Base-by-base conservation (phyloP, 2,329 filamentous ascomycete species). In the Penicillium sp. region DNA sequence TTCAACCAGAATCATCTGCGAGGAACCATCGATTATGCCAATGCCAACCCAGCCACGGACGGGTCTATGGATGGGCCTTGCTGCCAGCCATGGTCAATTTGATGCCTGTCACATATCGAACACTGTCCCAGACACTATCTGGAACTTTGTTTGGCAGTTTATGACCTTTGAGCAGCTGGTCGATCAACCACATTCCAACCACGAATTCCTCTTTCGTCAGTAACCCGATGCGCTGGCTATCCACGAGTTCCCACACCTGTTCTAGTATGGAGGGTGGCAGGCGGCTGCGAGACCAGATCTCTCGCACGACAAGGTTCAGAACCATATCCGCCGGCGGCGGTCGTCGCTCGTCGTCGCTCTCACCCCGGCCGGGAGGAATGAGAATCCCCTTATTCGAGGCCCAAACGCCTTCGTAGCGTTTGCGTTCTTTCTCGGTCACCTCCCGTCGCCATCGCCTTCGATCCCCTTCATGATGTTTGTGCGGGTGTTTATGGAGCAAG, bases 321-420 rank as follows among this genome's bases (percentile, higher is more conserved):
- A 79, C 77, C 64, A 74, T 72, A 8, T 75, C 70, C 1, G 69
- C 60, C 3, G 64, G 59, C 8, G 64, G 54, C 6, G 69, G 64
- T 42, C 64, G 64, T 49, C 33, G 52, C 7, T 52, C 52, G 15
- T 44, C 39, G 30, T 52, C 60, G 26, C 50, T 52, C 12, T 40
- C 33, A 33, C 56, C 52, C 15, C 55, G 49, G 8, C 34, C 54
- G 7, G 55, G 49, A 26, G 61, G 64, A 23, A 76, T 63, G 32
- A 71, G 63, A 15, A 75, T 47, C 9, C 77, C 76, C 62, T 72
- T 72, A 54, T 80, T 80, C 4, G 77, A 76, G 24, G 76, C 77
- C 76, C 77, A 80, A 4, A 80, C 75, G 3, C 76, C 77, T 60
- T 80, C 77, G 52, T 79, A 80, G 45, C 76, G 67, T 55, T 77